phyloP scores from a whole-genome alignment of 1,139 yeast genomes.

The Candida labiduridarum region DNA sequence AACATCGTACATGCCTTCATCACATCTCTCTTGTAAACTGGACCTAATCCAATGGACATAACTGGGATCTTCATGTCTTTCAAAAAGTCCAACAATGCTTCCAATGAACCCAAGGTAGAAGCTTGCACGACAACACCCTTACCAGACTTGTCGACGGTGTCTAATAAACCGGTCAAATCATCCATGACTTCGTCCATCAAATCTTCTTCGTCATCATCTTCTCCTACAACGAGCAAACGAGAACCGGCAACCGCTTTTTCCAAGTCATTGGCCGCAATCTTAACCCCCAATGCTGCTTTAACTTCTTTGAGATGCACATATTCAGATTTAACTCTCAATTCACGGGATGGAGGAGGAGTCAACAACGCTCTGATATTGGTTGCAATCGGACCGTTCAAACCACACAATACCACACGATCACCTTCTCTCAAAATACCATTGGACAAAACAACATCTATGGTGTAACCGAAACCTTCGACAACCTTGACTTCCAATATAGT shows the following conservation, averaged over 20 bases:
- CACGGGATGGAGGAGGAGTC: constrained; percentile 97
- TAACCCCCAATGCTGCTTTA: constrained; percentile 98
- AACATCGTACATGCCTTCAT: constrained; percentile 97
- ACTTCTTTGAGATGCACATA: constrained; percentile 96
- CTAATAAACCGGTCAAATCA: constrained; percentile 91
- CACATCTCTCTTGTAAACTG: constrained; percentile 95
- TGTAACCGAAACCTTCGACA: constrained; percentile 97
- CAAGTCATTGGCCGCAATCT: constrained; percentile 95
- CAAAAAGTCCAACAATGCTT: constrained; percentile 94
- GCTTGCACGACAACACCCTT: constrained; percentile 99
- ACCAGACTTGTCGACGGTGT: constrained; percentile 92
- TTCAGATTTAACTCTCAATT: constrained; percentile 91
- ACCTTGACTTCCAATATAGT: constrained; percentile 98
- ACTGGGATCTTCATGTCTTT: constrained; percentile 99
- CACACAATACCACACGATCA: constrained; percentile 93
- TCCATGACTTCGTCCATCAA: constrained; percentile 99
- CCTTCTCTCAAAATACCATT: constrained; percentile 95
- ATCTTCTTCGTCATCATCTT: constrained; percentile 97
- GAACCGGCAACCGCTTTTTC: constrained; percentile 99
- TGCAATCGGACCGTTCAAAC: constrained; percentile 98
- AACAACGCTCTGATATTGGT: constrained; percentile 93
- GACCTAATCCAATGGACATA: constrained; percentile 97
- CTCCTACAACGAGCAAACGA: constrained; percentile 90
- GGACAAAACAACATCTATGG: constrained; percentile 95
- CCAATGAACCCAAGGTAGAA: constrained; percentile 95